Percentiles rank a stretch among this genome's conserved stretches.
Conservation (phyloP, 2,329 filamentous ascomycete genomes). For the Hymenoscyphus fructigenus region DNA sequence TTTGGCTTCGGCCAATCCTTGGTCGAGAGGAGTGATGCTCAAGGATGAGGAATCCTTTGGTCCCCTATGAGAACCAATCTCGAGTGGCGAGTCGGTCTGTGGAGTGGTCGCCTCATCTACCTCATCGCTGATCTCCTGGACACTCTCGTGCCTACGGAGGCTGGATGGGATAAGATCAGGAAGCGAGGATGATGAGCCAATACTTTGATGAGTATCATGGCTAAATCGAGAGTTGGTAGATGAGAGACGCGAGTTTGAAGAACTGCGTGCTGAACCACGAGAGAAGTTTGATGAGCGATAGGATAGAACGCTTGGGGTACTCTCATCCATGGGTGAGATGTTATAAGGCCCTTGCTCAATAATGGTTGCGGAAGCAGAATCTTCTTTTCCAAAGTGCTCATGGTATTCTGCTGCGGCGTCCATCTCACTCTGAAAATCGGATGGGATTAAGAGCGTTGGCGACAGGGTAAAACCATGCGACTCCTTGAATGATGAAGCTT, state of each 20-base stretch:
- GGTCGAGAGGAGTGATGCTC: not conserved
- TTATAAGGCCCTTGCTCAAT: slow-evolving; percentile 29
- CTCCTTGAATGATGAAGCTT: slow-evolving; percentile 56
- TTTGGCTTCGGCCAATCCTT: not conserved
- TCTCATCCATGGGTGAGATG: slow-evolving; percentile 34
- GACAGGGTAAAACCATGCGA: slow-evolving; percentile 59
- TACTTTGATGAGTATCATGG: slow-evolving; percentile 34
- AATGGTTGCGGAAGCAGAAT: slow-evolving; percentile 26
- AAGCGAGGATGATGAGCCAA: slow-evolving; percentile 33
- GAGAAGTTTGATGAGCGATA: slow-evolving; percentile 36
- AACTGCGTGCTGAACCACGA: slow-evolving; percentile 31
- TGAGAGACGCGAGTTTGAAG: slow-evolving; percentile 32
- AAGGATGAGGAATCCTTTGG: slow-evolving; percentile 11
- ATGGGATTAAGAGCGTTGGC: slow-evolving; percentile 61
- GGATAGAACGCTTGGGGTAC: slow-evolving; percentile 32
- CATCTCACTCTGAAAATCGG: slow-evolving; percentile 58
- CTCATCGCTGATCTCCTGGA: not conserved
- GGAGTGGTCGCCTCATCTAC: not conserved
- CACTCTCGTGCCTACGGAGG: slow-evolving; percentile 19
- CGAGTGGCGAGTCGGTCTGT: not conserved
- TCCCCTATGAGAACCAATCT: not conserved
- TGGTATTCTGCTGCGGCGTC: slow-evolving; percentile 35
- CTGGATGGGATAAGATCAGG: slow-evolving; percentile 35
- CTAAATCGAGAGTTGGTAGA: slow-evolving; percentile 29
- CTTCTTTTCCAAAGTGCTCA: slow-evolving; percentile 25